These are phyloP conservation scores for Nitzschia sp. DNA, from an alignment of 108 stramenopile genomes.

Conservation along the genomic window DNA sequence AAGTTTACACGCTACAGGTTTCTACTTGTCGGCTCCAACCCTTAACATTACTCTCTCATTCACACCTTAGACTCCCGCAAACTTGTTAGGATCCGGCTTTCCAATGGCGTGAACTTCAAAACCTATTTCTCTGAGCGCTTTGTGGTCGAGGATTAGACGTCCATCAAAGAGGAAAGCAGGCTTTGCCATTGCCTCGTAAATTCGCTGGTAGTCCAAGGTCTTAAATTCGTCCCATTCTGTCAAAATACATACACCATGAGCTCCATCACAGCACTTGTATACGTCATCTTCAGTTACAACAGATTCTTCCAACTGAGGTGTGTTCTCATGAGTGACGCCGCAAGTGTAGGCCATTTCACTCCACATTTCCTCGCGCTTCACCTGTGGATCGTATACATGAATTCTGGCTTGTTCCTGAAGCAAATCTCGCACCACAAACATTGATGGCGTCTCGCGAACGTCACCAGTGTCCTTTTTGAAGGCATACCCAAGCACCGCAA, in stretches of 20 bases:
- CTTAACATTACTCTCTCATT: too few species aligned
- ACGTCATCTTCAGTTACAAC: slow-evolving; percentile 87
- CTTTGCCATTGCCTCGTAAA: slow-evolving; percentile 95
- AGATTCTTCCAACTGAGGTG: slow-evolving; percentile 74
- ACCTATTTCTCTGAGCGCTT: slow-evolving; percentile 90
- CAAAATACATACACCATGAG: slow-evolving; percentile 95
- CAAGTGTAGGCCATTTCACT: slow-evolving; percentile 96
- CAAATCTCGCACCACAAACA: slow-evolving; percentile 95
- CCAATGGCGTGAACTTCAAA: slow-evolving; percentile 98
- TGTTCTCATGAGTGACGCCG: slow-evolving; percentile 83
- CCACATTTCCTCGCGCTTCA: slow-evolving; percentile 96
- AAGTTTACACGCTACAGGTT: too few species aligned
- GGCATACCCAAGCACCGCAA: slow-evolving; percentile 97
- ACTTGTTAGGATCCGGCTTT: slow-evolving; percentile 87
- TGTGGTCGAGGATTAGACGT: slow-evolving; percentile 93
- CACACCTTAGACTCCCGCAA: slow-evolving; percentile 48
- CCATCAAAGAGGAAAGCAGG: slow-evolving; percentile 99
- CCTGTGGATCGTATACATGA: slow-evolving; percentile 98
- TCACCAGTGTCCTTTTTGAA: slow-evolving; percentile 99
- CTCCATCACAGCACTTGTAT: slow-evolving; percentile 92
- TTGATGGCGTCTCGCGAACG: slow-evolving; percentile 98
- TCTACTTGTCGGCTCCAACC: too few species aligned
- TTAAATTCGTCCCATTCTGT: slow-evolving; percentile 99
- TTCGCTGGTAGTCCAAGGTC: slow-evolving; percentile 89
- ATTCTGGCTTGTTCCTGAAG: slow-evolving; percentile 93